Conservation (phyloP, 2,329 filamentous ascomycete species). For the Venturia aucupariae region DNA sequence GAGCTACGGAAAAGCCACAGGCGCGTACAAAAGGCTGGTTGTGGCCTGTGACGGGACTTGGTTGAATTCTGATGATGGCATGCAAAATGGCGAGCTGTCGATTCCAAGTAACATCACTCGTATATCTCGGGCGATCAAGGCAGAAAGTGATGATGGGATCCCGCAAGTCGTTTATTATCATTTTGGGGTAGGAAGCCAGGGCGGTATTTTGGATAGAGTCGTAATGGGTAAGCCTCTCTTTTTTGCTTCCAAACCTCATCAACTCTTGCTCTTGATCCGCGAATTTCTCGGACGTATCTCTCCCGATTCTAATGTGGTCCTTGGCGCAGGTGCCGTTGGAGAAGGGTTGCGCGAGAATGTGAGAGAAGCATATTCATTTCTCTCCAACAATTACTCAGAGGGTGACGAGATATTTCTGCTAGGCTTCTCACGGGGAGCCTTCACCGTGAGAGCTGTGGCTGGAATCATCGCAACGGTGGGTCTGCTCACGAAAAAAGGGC, state of each 20-base stretch:
- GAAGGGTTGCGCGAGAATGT: conserved; percentile 39
- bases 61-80: conserved; percentile 40
- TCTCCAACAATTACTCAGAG: conserved; percentile 43
- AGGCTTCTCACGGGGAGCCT: conserved; percentile 41
- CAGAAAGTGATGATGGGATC: conserved; percentile 37
- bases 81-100: conserved; percentile 33
- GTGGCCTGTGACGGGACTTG: conserved; percentile 29
- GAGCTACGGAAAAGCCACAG: background rate
- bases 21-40: background rate
- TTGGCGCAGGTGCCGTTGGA: conserved; percentile 31
- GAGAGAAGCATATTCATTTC: conserved; percentile 40
- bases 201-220: conserved; percentile 34
- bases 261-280: background rate
- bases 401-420: conserved; percentile 44
- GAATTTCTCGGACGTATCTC: background rate
- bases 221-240: conserved; percentile 23
- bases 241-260: background rate
- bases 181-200: conserved; percentile 37
- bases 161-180: conserved; percentile 45
- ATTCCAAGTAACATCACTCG: conserved; percentile 43
- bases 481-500: conserved; percentile 38
- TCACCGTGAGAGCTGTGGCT: conserved; percentile 36
- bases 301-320: background rate
- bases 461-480: conserved; percentile 38
- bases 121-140: conserved; percentile 40